phyloP scores from a whole-genome alignment of 2,329 filamentous ascomycete species.

The Colletotrichum musae region DNA sequence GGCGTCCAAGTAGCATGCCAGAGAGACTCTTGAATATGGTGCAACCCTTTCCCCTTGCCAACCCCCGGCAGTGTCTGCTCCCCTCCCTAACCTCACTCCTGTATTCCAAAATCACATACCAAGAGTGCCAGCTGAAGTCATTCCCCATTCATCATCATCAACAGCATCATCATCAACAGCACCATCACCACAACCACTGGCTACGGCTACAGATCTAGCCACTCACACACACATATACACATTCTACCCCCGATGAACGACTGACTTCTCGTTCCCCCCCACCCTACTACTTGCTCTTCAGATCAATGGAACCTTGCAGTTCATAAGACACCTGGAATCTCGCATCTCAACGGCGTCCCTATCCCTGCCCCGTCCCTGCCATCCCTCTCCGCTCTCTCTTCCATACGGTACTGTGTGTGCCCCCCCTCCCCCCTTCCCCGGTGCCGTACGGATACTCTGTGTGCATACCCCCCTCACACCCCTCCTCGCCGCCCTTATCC shows the following conservation, averaged over 20 bases:
- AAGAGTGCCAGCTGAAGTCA: slow-evolving; percentile 30
- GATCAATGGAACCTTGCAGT: slow-evolving; percentile 41
- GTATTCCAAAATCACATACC: slow-evolving; percentile 4
- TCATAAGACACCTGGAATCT: slow-evolving; percentile 42
- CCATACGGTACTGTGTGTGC: slow-evolving; percentile 1
- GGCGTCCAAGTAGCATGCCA: slow-evolving; percentile 30
- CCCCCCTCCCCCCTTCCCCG: neutral
- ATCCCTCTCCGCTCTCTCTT: slow-evolving; percentile 12
- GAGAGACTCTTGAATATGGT: slow-evolving; percentile 23
- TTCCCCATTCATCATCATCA: slow-evolving; percentile 24
- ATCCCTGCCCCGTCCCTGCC: slow-evolving; percentile 36
- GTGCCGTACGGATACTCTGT: slow-evolving; percentile 14
- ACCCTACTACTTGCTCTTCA: slow-evolving; percentile 30
- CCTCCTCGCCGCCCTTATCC: slow-evolving; percentile 38
- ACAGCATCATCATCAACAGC: no score
- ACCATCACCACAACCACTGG: neutral
- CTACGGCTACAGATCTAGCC: slow-evolving; percentile 27
- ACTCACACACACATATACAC: slow-evolving; percentile 28
- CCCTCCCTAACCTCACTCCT: neutral
- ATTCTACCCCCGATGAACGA: slow-evolving; percentile 22
- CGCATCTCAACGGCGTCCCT: slow-evolving; percentile 41
- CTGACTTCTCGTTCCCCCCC: slow-evolving; percentile 33
- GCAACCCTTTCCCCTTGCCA: slow-evolving; percentile 32
- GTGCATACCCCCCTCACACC: slow-evolving; percentile 12
- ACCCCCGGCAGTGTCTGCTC: slow-evolving; percentile 12